phyloP scores from a whole-genome alignment of 2,329 filamentous ascomycete genomes.

The Fusarium pseudograminearum region DNA sequence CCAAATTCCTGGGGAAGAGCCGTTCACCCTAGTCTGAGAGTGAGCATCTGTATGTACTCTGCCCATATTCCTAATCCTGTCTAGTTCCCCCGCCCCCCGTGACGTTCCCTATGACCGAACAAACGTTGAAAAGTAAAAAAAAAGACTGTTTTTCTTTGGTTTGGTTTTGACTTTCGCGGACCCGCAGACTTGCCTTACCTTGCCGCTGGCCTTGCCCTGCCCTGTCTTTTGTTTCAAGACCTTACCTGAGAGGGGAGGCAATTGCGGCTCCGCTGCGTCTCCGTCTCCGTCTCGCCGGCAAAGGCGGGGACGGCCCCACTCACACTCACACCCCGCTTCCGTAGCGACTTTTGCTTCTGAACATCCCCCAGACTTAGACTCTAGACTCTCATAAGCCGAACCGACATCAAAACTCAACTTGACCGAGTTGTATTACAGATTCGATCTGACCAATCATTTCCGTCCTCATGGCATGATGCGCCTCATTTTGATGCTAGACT shows the following conservation, averaged over 20 bases:
- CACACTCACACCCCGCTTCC: slow-evolving; percentile 21
- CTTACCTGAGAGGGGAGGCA: neutral
- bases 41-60: neutral
- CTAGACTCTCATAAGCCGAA: neutral
- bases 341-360: neutral
- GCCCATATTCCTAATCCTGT: slow-evolving; percentile 2
- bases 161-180: slow-evolving; percentile 42
- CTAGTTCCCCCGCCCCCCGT: slow-evolving; percentile 30
- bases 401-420: slow-evolving; percentile 2
- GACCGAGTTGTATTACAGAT: neutral
- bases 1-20: slow-evolving; percentile 37
- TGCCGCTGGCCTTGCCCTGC: neutral
- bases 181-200: slow-evolving; percentile 41
- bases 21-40: slow-evolving; percentile 36
- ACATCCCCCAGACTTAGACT: slow-evolving; percentile 21
- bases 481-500: neutral
- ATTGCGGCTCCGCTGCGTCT: slow-evolving; percentile 50
- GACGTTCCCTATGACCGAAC: slow-evolving; percentile 46
- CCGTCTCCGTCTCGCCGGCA: slow-evolving; percentile 44
- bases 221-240: neutral
- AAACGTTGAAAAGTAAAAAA: slow-evolving; percentile 13
- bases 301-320: slow-evolving; percentile 39
- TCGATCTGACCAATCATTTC: slow-evolving; percentile 5
- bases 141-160: neutral
- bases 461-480: slow-evolving; percentile 2